These are phyloP conservation scores for Solanum tacnaense DNA, from an alignment of 257 asterid genomes.

Conservation along the genomic window DNA sequence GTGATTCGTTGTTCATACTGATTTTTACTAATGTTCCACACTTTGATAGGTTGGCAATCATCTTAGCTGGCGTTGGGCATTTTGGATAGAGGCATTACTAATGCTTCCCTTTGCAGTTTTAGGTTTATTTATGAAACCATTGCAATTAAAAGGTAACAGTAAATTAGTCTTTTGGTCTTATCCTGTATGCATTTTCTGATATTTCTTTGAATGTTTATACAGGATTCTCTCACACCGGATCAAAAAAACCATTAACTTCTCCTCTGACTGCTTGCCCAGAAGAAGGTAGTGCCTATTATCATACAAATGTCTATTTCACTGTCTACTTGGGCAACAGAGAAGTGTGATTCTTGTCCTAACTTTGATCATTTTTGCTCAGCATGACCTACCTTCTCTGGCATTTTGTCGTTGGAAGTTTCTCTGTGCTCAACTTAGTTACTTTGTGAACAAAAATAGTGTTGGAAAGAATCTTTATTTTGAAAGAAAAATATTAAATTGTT, in stretches of 20 bases:
- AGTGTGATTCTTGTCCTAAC: neutral
- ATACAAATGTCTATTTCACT: neutral
- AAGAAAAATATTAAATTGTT: neutral
- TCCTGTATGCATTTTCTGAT: conserved; percentile 1
- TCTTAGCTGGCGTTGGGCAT: conserved; percentile 84
- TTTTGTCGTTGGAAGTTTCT: neutral
- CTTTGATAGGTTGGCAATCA: conserved; percentile 40
- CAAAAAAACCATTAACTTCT: conserved; percentile 31
- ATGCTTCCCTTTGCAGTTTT: conserved; percentile 89
- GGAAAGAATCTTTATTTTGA: neutral
- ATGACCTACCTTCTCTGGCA: neutral
- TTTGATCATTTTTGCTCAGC: neutral
- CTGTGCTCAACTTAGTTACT: neutral
- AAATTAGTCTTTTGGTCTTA: neutral
- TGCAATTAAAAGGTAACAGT: conserved; percentile 72
- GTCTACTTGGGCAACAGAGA: neutral
- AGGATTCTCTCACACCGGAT: conserved; percentile 66
- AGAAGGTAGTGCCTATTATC: neutral
- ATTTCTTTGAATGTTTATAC: conserved; percentile 24
- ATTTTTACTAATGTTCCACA: neutral
- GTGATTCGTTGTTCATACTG: neutral
- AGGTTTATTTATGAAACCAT: conserved; percentile 85
- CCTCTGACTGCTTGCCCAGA: conserved; percentile 6
- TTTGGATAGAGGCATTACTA: conserved; percentile 72
- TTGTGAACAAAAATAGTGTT: neutral